Percentiles rank a stretch among this genome's conserved stretches.
Evolutionary conservation across 306 rosid genomes (phyloP).

Genomic region (Datisca glomerata): DNA sequence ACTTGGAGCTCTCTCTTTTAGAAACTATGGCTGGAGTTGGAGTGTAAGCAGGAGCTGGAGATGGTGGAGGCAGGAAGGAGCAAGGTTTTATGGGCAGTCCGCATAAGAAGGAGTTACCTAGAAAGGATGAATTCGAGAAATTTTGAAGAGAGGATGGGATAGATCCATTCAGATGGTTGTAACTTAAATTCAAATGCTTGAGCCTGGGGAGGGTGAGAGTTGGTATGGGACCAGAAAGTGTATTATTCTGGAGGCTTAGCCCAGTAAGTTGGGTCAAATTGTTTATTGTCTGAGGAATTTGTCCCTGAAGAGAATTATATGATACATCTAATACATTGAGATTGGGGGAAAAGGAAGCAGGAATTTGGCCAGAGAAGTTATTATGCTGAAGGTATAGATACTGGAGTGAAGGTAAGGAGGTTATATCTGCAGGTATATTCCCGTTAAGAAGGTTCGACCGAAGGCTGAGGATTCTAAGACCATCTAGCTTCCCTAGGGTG

Average conservation of each 20-base stretch:
- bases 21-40: constrained; percentile 30
- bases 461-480: constrained; percentile 60
- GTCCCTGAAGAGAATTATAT: constrained; percentile 61
- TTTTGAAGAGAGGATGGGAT: constrained; percentile 45
- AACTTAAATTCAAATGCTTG: constrained; percentile 62
- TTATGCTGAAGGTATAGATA: constrained; percentile 67
- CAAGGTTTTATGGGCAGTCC: constrained; percentile 69
- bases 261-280: constrained; percentile 58
- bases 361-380: constrained; percentile 75
- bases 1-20: constrained; percentile 28
- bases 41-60: constrained; percentile 30
- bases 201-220: constrained; percentile 43
- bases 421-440: constrained; percentile 50
- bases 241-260: constrained; percentile 74
- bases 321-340: constrained; percentile 72
- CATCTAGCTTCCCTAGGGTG: constrained; percentile 73
- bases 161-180: constrained; percentile 76
- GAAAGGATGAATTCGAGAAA: constrained; percentile 59
- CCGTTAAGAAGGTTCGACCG: constrained; percentile 76
- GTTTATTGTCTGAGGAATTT: constrained; percentile 38
- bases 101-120: constrained; percentile 64
- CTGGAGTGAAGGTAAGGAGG: constrained; percentile 72
- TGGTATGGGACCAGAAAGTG: constrained; percentile 66
- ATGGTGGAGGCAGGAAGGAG: constrained; percentile 26
- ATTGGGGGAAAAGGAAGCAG: constrained; percentile 43